Evolutionary conservation across 495 filamentous ascomycete species (phyloP).

Genomic region (Entonaema liquescens): DNA sequence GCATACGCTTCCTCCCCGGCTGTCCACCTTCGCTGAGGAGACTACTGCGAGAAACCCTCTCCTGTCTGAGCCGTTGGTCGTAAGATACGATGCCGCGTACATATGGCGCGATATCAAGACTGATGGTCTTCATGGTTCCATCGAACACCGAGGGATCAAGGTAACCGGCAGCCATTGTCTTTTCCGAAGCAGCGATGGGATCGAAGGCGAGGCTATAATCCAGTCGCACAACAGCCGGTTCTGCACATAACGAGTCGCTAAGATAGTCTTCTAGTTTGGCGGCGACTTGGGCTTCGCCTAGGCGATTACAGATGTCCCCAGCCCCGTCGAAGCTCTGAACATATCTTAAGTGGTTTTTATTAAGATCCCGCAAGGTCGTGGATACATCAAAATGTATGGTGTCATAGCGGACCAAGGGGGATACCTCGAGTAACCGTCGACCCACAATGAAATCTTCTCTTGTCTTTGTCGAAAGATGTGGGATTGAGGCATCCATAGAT

Average conservation of each 20-base stretch:
- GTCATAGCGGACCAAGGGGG: slow-evolving; percentile 39
- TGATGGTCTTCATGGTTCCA: slow-evolving; percentile 67
- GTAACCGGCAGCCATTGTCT: slow-evolving; percentile 48
- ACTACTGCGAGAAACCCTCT: slow-evolving; percentile 68
- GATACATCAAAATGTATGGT: slow-evolving; percentile 40
- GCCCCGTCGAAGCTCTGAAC: not conserved
- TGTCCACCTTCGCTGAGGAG: slow-evolving; percentile 64
- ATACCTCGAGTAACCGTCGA: slow-evolving; percentile 66
- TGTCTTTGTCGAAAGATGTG: slow-evolving; percentile 65
- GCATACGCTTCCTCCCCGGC: slow-evolving; percentile 67
- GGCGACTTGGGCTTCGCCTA: slow-evolving; percentile 45
- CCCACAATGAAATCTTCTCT: slow-evolving; percentile 72
- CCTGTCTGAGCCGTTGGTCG: slow-evolving; percentile 73
- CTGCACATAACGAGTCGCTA: slow-evolving; percentile 26
- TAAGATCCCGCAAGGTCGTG: slow-evolving; percentile 48
- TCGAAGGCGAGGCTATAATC: slow-evolving; percentile 64
- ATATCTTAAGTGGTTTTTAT: slow-evolving; percentile 42
- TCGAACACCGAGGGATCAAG: slow-evolving; percentile 74
- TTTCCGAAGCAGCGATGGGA: slow-evolving; percentile 61
- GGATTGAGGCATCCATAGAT: slow-evolving; percentile 67
- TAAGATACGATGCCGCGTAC: slow-evolving; percentile 80
- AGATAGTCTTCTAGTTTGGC: slow-evolving; percentile 44
- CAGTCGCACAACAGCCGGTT: slow-evolving; percentile 44
- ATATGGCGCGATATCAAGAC: slow-evolving; percentile 83
- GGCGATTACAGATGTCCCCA: slow-evolving; percentile 10